Evolutionary conservation across 345 rosid genomes (phyloP), one percentile per base, ranked within the genome.

Genomic region (Eucalyptus brandiana): DNA sequence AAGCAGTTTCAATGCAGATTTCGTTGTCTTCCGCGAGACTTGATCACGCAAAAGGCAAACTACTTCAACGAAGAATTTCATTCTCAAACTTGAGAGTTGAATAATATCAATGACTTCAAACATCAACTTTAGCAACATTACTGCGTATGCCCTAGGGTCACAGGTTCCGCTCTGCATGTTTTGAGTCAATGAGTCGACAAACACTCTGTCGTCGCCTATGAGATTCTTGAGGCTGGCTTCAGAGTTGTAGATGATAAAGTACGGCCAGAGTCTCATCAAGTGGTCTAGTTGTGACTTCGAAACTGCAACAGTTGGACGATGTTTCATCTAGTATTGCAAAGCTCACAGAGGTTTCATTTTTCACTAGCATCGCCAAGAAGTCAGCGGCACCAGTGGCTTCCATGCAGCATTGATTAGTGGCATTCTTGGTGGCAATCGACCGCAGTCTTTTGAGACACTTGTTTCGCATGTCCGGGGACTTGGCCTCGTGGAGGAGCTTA

Each of bases 381-480:
- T 96, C 97, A 8, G 94, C 95, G 2, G 91, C 96, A 5, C 98
- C 98, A 0, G 98, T 96, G 3, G 94, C 91, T 90, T 94, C 99
- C 88, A 97, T 91, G 93, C 95, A 94, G 44, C 98, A 91, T 69
- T 93, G 94, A 93, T 96, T 97, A 11, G 94, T 89, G 21, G 87
- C 93, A 47, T 92, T 96, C 80, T 94, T 94, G 6, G 93, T 83
- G 6, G 96, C 94, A n/a, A 96, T 92, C 19, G 96, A 93, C 80
- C 93, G 93, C 1, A 97, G 93, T 87, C 89, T 89, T 88, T 86
- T 90, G n/a, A 97, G 92, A 90, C 95, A 96, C 37, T 92, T 93
- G 28, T 92, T 83, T 91, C 90, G 92, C 56, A 89, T 91, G 58
- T 90, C 91, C 8, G 93, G 95, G 1, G 97, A 94, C 69, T 94